Conservation (phyloP, 495 filamentous ascomycete genomes). For the Tuber brumale region DNA sequence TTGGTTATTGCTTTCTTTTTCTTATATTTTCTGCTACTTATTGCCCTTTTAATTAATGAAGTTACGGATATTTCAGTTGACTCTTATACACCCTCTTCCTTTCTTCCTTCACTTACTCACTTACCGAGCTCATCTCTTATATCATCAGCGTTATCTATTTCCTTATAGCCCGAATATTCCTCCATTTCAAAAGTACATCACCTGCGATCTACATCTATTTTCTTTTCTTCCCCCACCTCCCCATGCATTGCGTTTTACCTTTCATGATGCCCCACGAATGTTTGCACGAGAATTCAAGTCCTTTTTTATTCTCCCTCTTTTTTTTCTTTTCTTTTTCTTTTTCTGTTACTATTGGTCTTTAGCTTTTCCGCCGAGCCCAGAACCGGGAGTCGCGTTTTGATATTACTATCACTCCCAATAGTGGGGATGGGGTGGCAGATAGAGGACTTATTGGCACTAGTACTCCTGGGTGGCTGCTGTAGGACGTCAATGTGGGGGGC, state of each 20-base stretch:
- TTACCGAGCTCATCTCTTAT: slow-evolving; percentile 11
- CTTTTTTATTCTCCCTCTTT: background rate
- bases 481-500: no score
- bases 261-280: background rate
- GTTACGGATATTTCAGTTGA: slow-evolving; percentile 27
- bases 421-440: background rate
- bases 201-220: background rate
- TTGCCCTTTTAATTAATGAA: slow-evolving; percentile 44
- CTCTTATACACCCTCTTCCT: slow-evolving; percentile 23
- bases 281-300: background rate
- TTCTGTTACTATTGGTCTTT: background rate
- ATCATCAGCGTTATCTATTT: slow-evolving; percentile 8
- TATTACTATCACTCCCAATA: background rate
- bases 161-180: background rate
- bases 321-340: background rate
- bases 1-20: slow-evolving; percentile 30
- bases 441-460: background rate
- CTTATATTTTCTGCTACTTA: slow-evolving; percentile 45
- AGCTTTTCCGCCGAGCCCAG: background rate
- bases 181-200: background rate
- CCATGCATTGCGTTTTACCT: background rate
- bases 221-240: background rate
- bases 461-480: background rate
- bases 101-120: background rate
- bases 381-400: background rate